Percentiles rank a stretch among this genome's conserved stretches.
These are phyloP conservation scores for Litsea cubeba DNA, from an alignment of 164 flowering plant species.

Conservation along the genomic window DNA sequence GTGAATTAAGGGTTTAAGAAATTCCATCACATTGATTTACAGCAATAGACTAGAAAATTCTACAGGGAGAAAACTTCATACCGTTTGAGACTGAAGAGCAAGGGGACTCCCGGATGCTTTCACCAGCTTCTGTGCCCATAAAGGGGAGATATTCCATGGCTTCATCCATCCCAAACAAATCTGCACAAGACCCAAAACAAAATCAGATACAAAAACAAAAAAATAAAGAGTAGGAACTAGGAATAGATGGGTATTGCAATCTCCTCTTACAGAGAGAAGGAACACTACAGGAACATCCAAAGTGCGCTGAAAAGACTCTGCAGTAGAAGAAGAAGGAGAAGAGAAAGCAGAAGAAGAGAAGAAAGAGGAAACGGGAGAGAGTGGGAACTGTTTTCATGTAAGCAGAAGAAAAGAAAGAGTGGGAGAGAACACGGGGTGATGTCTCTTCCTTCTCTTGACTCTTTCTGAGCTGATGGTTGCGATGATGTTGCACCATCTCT, in stretches of 20 bases:
- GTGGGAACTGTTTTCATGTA: conserved; percentile 49
- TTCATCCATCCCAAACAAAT: conserved; percentile 11
- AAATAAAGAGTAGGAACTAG: conserved; percentile 5
- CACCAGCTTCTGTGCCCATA: conserved; percentile 10
- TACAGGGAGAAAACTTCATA: conserved; percentile 8
- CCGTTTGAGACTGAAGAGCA: conserved; percentile 57
- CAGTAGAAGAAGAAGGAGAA: conserved; percentile 58
- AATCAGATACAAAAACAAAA: too few species aligned
- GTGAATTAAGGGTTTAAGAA: too few species aligned
- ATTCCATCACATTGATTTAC: too few species aligned
- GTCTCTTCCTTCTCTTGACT: conserved; percentile 2
- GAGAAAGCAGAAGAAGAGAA: conserved; percentile 49
- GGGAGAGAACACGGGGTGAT: neutral
- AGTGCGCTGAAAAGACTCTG: conserved; percentile 35
- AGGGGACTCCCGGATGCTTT: conserved; percentile 14
- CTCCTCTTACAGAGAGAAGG: neutral
- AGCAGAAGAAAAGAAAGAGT: conserved; percentile 17
- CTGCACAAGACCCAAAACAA: neutral
- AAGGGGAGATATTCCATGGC: conserved; percentile 20
- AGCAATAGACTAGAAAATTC: too few species aligned
- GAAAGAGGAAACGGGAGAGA: conserved; percentile 43
- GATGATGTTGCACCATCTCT: conserved; percentile 48
- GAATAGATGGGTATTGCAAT: conserved; percentile 27
- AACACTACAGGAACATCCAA: neutral
- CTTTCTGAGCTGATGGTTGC: conserved; percentile 28